Evolutionary conservation across 1,139 yeast genomes (phyloP), one percentile per base, ranked within the genome.

Genomic region (Lodderomyces parapsilosis): DNA sequence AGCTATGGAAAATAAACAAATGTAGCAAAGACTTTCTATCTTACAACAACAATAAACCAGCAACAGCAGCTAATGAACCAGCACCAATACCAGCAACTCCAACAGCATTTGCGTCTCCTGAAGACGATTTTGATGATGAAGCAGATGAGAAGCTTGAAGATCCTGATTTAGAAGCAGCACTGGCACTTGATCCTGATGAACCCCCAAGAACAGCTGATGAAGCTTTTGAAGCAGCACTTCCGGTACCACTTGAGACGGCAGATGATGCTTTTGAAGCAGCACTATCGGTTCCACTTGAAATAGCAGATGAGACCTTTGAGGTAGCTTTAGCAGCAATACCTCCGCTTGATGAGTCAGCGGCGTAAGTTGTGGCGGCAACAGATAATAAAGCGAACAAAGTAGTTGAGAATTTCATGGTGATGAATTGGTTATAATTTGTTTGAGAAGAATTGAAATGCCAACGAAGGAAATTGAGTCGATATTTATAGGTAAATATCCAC

Each of bases 21-120:
- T n/a, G n/a, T n/a, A n/a, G 6, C 3, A 30, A 30, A 30, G 33
- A 22, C 37, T 15, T 17, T 15, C 39, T 15, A 8, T 14, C 41
- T 54, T 60, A 65, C 49, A 65, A 55, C 53, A 64, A 62, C 45
- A 62, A 54, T 42, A 58, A 44, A 47, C 66, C 69, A 39, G 63
- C 66, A 39, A 59, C 45, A 28, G 62, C 68, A 43, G 61, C 65
- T 40, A 62, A 51, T 30, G 60, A 56, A 48, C 59, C 58, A 41
- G 58, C 66, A 47, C 51, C 64, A 22, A 36, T 30, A 46, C 49
- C 63, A 43, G 48, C 53, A 40, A 49, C 50, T 41, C 54, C 60
- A 38, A 52, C 50, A 27, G 41, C 23, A 44, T 47, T 57, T 42
- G 51, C 57, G 30, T 54, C 53, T 44, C 52, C 51, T 25, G 50